Evolutionary conservation across 495 filamentous ascomycete species (phyloP), one percentile per base, ranked within the genome.

Genomic region (Bathelium albidoporum): DNA sequence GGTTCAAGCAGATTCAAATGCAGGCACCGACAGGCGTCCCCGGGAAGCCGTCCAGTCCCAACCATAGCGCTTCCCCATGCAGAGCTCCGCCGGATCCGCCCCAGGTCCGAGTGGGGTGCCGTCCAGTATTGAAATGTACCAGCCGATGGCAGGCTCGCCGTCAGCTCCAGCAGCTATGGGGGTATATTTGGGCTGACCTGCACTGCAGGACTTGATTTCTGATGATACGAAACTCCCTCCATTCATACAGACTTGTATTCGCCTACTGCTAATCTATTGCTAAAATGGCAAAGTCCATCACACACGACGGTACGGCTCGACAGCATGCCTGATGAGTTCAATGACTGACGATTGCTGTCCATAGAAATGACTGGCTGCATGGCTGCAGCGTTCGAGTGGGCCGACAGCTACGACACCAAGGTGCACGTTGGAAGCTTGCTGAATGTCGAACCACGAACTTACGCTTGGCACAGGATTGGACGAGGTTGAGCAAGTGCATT

Each of bases 351-450:
- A 20, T 29, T 29, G 22, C 20, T 20, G 4, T 24, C 20, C 20
- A 24, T 41, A 76, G 74, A 76, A 58, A 69, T 73, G 41, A 66
- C 73, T 66, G 74, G 72, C 63, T 73, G 73, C 68, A 71, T 72
- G 66, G 60, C 82, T 66, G 79, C 81, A 29, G 65, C 76, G 55
- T 88, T 88, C 73, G 86, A 91, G 65, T 92, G 89, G 89, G 88
- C 85, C 0, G 89, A 91, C 69, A 88, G 86, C 79, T 92, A 92
- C 73, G 89, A 91, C 76, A 81, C 79, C 69, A 92, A 85, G 80
- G 49, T 55, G 10, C 24, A 24, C 16, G 29, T 9, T 55, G 5
- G 7, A 1, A 26, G 49, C 24, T 55, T 55, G 24, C 49, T n/a
- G 24, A 55, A n/a, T 28, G 4, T 10, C 20, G 24, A 55, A 29